phyloP scores from a whole-genome alignment of 2,329 filamentous ascomycete species.

The Epichloe gansuensis region DNA sequence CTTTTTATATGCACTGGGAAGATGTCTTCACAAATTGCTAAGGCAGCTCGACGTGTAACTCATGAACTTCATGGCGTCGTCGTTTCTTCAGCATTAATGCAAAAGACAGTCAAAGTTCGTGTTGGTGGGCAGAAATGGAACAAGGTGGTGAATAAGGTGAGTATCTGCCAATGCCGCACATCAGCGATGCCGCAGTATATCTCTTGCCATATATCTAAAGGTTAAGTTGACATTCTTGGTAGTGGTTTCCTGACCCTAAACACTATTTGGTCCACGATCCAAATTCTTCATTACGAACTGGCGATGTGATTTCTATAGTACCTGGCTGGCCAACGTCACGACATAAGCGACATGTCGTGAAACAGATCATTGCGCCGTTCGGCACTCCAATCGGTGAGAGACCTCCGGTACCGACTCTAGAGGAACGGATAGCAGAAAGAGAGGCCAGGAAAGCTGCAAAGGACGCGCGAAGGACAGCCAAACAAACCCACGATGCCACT shows the following conservation, averaged over 20 bases:
- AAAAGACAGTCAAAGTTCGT: constrained; percentile 67
- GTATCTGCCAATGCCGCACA: constrained; percentile 1
- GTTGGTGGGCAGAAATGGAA: constrained; percentile 63
- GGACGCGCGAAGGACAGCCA: constrained; percentile 35
- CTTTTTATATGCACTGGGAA: background rate
- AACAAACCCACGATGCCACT: constrained; percentile 13
- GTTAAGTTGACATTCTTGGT: constrained; percentile 11
- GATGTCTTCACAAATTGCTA: constrained; percentile 30
- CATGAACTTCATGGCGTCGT: constrained; percentile 55
- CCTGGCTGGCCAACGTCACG: constrained; percentile 53
- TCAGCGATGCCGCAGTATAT: background rate
- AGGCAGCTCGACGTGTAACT: constrained; percentile 30
- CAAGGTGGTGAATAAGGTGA: constrained; percentile 57
- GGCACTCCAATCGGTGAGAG: constrained; percentile 50
- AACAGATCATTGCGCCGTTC: constrained; percentile 57
- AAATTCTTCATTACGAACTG: constrained; percentile 55
- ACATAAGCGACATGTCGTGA: constrained; percentile 60
- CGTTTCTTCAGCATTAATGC: constrained; percentile 64
- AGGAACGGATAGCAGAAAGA: constrained; percentile 44
- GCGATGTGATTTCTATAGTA: constrained; percentile 62
- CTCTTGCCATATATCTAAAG: background rate
- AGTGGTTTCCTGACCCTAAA: constrained; percentile 47
- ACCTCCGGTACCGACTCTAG: constrained; percentile 50
- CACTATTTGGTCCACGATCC: constrained; percentile 69
- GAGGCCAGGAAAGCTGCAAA: constrained; percentile 44